Conservation (phyloP, 2,329 filamentous ascomycete species). For the Corinectria fuckeliana region DNA sequence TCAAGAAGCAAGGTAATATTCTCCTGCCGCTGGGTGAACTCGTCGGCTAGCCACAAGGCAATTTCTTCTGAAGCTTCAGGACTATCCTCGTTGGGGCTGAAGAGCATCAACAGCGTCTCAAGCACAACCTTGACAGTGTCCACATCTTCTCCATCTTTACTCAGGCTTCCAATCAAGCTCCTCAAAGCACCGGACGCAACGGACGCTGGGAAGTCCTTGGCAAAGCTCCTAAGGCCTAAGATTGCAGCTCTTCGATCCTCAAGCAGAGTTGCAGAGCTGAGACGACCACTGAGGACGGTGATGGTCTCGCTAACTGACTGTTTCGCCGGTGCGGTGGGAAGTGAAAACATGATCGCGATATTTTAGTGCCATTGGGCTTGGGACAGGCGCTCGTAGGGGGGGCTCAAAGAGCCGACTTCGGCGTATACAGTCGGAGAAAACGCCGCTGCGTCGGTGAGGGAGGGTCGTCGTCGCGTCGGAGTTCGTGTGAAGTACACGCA, state of each 20-base stretch:
- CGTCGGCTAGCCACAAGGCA: constrained; percentile 92
- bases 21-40: constrained; percentile 97
- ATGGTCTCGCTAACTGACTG: constrained; percentile 97
- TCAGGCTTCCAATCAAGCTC: constrained; percentile 83
- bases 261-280: constrained; percentile 87
- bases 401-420: constrained; percentile 25
- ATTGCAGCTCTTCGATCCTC: constrained; percentile 96
- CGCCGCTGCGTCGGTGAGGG: neutral
- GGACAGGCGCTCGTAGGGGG: constrained; percentile 6
- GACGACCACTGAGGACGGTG: constrained; percentile 82
- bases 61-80: constrained; percentile 96
- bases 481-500: constrained; percentile 1
- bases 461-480: neutral
- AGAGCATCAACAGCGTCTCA: constrained; percentile 94
- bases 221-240: constrained; percentile 90
- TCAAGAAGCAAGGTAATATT: constrained; percentile 92
- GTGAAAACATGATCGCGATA: constrained; percentile 63
- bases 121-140: constrained; percentile 95
- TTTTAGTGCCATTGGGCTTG: constrained; percentile 41
- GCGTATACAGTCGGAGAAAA: constrained; percentile 1
- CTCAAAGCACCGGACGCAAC: constrained; percentile 93
- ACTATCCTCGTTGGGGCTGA: constrained; percentile 74
- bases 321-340: constrained; percentile 81
- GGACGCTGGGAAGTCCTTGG: constrained; percentile 94
- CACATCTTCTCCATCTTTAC: constrained; percentile 90